Conservation (phyloP, 768 basidiomycete species). For the Suillus lakei region DNA sequence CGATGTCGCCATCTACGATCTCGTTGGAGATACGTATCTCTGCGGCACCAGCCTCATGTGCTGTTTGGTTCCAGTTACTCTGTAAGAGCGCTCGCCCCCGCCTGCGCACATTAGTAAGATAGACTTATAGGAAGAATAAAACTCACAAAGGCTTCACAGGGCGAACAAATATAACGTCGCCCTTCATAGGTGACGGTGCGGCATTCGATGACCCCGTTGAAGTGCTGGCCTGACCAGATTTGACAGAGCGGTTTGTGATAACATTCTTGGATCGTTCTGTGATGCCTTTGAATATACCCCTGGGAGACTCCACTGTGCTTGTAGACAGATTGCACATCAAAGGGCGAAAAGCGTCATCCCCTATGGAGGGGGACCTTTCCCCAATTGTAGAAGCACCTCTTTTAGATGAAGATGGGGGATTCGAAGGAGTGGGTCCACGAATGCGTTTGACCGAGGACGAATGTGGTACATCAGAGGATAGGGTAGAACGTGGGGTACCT, state of each 20-base stretch:
- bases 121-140: background rate
- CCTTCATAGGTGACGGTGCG: background rate
- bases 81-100: slow-evolving; percentile 32
- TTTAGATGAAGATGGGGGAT: background rate
- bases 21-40: slow-evolving; percentile 37
- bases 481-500: slow-evolving; percentile 3
- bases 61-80: slow-evolving; percentile 35
- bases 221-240: background rate
- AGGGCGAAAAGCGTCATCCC: slow-evolving; percentile 2
- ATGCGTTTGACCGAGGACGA: background rate
- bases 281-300: background rate
- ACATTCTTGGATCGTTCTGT: background rate
- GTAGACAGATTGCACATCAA: slow-evolving; percentile 2
- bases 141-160: background rate
- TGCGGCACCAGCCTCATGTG: slow-evolving; percentile 32
- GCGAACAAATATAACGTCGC: background rate
- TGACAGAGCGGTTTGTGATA: background rate
- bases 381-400: background rate
- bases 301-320: background rate
- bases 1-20: slow-evolving; percentile 44
- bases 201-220: background rate
- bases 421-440: background rate
- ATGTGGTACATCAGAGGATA: background rate
- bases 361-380: background rate
- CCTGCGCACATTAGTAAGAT: background rate